Evolutionary conservation across 768 basidiomycete genomes (phyloP), one percentile per base, ranked within the genome.

Genomic region (Strobilomyces dryophilus): DNA sequence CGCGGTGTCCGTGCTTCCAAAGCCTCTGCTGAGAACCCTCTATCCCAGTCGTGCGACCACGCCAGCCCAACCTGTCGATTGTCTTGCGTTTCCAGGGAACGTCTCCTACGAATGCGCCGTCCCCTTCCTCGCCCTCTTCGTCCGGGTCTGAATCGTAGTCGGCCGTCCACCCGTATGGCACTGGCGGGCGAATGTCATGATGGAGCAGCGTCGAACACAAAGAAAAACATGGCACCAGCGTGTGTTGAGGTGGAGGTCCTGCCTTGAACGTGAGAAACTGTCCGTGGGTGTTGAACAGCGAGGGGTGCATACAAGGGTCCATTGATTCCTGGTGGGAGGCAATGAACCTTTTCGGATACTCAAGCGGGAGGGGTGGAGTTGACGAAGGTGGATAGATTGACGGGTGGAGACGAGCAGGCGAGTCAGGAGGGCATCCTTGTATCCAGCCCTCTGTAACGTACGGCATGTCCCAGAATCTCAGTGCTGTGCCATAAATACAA

Each of bases 1-100:
- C 62, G 0, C 85, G 70, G 51, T 86, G 85, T 8, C 75, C 71
- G 20, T 72, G 60, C 57, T 64, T 49, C 85, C 85, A 86, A 6
- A 69, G 68, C 7, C 74, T 69, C 1, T 58, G 51, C 2, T 61
- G 49, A 12, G 68, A 61, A 29, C 45, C 75, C 47, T 59, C 70
- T 17, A 82, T 85, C 10, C 89, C 89, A 0, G 89, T 89, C 42
- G 81, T 87, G 39, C 79, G 80, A 3, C 89, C 89, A 39, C 89
- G 75, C 89, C 89, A 91, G 37, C 82, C 72, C 17, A 89, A 57
- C 5, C 79, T 71, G 54, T 84, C 79, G 62, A 85, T 79, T 1
- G 70, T 29, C 70, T 85, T 90, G 29, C 79, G 73, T 12, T 82
- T 79, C 80, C 85, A 92, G 0, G 74, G 75, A 11, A 84, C 78